Percentiles rank a stretch among this genome's conserved stretches.
Conservation (phyloP, 169 alveolate species). For the Plasmodium inui region DNA sequence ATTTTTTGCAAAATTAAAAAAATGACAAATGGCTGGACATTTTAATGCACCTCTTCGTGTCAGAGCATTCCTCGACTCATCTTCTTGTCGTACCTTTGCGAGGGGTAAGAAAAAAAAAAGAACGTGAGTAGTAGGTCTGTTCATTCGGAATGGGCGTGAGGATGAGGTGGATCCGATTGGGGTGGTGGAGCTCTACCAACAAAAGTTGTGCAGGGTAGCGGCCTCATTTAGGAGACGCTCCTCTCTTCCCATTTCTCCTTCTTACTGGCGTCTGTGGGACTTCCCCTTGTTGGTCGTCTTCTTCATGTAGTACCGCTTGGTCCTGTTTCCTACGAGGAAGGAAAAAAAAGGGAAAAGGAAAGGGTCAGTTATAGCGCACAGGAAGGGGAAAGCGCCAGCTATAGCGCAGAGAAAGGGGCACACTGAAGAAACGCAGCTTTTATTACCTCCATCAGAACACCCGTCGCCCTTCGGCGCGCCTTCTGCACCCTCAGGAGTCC, state of each 20-base stretch:
- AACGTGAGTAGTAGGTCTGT: not conserved
- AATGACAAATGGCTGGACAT: not conserved
- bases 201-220: not conserved
- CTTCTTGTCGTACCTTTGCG: constrained; percentile 51
- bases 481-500: not conserved
- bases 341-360: not conserved
- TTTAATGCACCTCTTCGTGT: not conserved
- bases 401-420: not conserved
- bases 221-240: not conserved
- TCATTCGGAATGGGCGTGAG: too few species aligned
- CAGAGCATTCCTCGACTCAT: constrained; percentile 64
- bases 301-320: constrained; percentile 29
- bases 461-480: not conserved
- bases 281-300: constrained; percentile 49
- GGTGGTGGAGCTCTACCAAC: not conserved
- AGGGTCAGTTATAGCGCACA: not conserved
- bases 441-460: not conserved
- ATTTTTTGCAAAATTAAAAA: not conserved
- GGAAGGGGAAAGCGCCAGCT: too few species aligned
- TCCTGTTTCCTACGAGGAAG: constrained; percentile 11
- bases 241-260: not conserved
- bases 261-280: constrained; percentile 42
- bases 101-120: not conserved
- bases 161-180: not conserved
- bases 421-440: not conserved